Conservation (phyloP, 1,284 basidiomycete species). For the Ceratorhiza oryzae-sativae region DNA sequence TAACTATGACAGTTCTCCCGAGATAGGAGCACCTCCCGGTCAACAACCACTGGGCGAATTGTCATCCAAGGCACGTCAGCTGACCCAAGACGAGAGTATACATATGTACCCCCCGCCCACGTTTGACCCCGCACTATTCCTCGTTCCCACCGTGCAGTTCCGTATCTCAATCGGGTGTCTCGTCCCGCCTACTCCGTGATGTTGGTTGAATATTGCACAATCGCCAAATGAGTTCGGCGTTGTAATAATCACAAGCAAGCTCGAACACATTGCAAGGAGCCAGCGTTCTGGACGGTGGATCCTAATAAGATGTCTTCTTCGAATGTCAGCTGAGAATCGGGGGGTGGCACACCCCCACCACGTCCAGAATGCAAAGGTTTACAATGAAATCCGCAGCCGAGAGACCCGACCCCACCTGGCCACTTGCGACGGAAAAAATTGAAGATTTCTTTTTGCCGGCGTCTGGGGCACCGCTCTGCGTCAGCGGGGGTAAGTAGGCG, state of each 20-base stretch:
- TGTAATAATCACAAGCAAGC: conserved; percentile 13
- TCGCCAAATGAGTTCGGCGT: neutral
- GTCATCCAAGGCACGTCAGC: neutral
- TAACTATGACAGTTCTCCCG: conserved; percentile 30
- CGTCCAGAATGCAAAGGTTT: neutral
- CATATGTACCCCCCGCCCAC: conserved; percentile 7
- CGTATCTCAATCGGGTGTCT: conserved; percentile 1
- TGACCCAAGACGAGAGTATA: neutral
- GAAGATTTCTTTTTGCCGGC: neutral
- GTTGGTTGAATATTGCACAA: conserved; percentile 4
- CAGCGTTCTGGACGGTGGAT: conserved; percentile 12
- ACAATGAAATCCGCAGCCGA: conserved; percentile 3
- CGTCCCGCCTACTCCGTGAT: neutral
- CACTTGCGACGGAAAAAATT: neutral
- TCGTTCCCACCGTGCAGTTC: neutral
- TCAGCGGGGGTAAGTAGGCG: conserved; percentile 22
- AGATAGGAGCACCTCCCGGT: conserved; percentile 25
- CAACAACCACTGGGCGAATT: neutral
- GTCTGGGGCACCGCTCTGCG: conserved; percentile 16
- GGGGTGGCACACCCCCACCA: neutral
- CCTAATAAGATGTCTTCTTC: conserved; percentile 9
- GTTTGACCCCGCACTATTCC: conserved; percentile 9
- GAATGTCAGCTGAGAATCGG: conserved; percentile 23
- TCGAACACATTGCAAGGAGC: neutral
- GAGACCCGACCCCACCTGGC: conserved; percentile 1